Evolutionary conservation across 306 rosid genomes (phyloP).

Genomic region (Casuarina equisetifolia): DNA sequence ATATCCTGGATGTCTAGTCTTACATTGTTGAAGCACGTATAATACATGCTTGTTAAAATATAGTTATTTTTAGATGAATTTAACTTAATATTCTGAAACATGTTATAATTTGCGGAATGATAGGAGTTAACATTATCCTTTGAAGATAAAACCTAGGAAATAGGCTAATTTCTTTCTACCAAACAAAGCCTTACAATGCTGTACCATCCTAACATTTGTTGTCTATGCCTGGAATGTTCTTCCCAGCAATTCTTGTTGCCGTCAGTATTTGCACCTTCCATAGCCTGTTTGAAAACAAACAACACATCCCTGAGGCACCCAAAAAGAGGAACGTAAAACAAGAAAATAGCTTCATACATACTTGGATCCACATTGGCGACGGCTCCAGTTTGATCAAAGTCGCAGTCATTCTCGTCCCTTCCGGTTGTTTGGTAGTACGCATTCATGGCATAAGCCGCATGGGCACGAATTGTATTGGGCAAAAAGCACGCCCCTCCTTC

Average conservation of each 20-base stretch:
- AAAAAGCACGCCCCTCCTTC: slow-evolving; percentile 39
- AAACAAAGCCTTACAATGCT: too few species aligned
- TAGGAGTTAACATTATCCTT: too few species aligned
- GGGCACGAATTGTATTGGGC: slow-evolving; percentile 60
- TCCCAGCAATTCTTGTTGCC: neutral
- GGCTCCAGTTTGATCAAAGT: slow-evolving; percentile 40
- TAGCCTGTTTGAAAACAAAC: slow-evolving; percentile 30
- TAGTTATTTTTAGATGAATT: too few species aligned
- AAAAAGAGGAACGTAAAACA: neutral
- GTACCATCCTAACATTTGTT: too few species aligned
- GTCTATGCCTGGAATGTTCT: neutral
- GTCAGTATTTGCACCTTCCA: slow-evolving; percentile 39
- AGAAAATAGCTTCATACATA: neutral
- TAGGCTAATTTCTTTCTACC: too few species aligned
- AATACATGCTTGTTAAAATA: too few species aligned
- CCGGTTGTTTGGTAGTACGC: slow-evolving; percentile 46
- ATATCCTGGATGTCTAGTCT: too few species aligned
- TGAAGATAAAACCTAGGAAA: too few species aligned
- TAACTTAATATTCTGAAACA: too few species aligned
- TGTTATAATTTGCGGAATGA: too few species aligned
- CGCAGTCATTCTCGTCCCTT: slow-evolving; percentile 29
- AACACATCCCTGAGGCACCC: neutral
- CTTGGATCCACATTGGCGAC: slow-evolving; percentile 41
- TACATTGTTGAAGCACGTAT: too few species aligned
- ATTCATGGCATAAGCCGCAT: slow-evolving; percentile 73